A percentile compares a stretch with the other conserved stretches of the same genome.
Evolutionary conservation across 345 rosid species (phyloP).

Genomic region (Pseudoturritis turrita): DNA sequence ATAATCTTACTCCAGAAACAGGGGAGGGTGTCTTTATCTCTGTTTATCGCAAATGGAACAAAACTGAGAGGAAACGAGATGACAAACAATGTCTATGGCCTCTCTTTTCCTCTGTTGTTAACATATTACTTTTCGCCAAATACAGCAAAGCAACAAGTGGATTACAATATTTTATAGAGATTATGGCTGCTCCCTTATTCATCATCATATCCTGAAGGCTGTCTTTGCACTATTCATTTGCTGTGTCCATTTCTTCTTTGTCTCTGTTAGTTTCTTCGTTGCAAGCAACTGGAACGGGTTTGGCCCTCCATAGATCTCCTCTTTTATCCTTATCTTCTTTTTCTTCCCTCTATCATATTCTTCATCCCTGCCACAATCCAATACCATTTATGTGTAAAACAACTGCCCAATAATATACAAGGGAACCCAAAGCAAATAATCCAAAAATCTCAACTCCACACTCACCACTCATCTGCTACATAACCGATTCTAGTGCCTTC

Average conservation of each 20-base stretch:
- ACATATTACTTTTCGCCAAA: conserved; percentile 9
- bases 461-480: conserved; percentile 89
- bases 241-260: conserved; percentile 26
- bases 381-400: not conserved
- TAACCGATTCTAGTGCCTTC: conserved; percentile 50
- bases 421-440: not conserved
- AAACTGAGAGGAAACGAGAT: conserved; percentile 22
- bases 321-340: conserved; percentile 58
- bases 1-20: conserved; percentile 1
- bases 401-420: not conserved
- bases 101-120: conserved; percentile 23
- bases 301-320: conserved; percentile 46
- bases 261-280: conserved; percentile 33
- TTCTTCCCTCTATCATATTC: conserved; percentile 93
- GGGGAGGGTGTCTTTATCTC: not conserved
- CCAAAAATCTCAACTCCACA: not conserved
- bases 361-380: conserved; percentile 62
- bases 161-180: conserved; percentile 8
- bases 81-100: not conserved
- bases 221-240: conserved; percentile 12
- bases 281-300: conserved; percentile 80
- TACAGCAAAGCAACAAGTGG: conserved; percentile 7
- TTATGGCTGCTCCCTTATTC: not conserved
- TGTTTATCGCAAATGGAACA: conserved; percentile 17
- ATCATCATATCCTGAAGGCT: conserved; percentile 26